Percentiles rank a stretch among this genome's conserved stretches.
Conservation (phyloP, 1,284 basidiomycete species). For the Moesziomyces sp. region DNA sequence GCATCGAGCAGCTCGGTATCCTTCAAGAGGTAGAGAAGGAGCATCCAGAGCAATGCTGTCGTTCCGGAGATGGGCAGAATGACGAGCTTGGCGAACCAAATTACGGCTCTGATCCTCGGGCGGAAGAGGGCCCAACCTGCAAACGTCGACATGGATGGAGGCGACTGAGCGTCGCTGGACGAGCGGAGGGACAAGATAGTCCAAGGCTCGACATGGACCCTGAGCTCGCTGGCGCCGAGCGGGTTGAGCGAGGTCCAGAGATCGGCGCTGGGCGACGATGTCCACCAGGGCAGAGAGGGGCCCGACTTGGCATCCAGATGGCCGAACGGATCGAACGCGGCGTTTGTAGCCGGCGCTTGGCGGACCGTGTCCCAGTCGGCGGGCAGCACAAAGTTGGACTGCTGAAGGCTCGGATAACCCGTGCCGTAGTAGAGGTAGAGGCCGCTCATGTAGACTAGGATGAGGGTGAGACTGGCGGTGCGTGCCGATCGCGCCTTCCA, state of each 20-base stretch:
- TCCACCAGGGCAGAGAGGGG: constrained; percentile 54
- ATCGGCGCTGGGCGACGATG: constrained; percentile 63
- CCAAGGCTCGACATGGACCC: constrained; percentile 82
- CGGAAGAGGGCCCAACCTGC: constrained; percentile 64
- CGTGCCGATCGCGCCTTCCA: constrained; percentile 77
- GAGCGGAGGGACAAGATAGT: constrained; percentile 78
- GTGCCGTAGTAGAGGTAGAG: constrained; percentile 63
- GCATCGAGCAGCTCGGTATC: constrained; percentile 89
- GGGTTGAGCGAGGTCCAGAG: constrained; percentile 87
- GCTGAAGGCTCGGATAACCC: constrained; percentile 44
- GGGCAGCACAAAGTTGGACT: constrained; percentile 31
- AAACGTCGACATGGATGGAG: constrained; percentile 67
- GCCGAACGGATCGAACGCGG: constrained; percentile 51
- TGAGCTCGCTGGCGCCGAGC: constrained; percentile 76
- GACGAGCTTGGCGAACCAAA: constrained; percentile 83
- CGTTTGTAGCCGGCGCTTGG: constrained; percentile 8
- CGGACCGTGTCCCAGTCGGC: constrained; percentile 29
- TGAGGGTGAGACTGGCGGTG: constrained; percentile 79
- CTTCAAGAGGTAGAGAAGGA: constrained; percentile 89
- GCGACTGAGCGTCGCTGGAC: constrained; percentile 17
- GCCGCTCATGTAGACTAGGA: constrained; percentile 53
- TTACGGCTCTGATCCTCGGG: constrained; percentile 70
- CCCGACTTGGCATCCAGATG: constrained; percentile 38
- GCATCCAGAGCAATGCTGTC: constrained; percentile 77
- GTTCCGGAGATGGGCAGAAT: constrained; percentile 85